Base-by-base conservation (phyloP, 108 stramenopile species). In the Cyclostephanos tholiformis region DNA sequence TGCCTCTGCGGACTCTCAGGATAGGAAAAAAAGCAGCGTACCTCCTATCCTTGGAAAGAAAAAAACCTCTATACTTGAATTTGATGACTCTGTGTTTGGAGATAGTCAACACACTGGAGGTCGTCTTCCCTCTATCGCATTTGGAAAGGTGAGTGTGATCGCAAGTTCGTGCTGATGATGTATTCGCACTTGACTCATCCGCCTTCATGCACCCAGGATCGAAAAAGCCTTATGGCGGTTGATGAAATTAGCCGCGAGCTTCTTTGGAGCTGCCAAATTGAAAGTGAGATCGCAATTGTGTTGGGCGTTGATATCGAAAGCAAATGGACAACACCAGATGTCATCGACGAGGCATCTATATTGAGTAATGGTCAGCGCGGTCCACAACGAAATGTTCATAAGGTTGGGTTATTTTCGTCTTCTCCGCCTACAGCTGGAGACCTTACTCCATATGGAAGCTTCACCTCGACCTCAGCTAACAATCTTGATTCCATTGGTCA, bases 201-300 rank as follows among this genome's bases (percentile, higher is more conserved):
- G 10, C 39, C 0, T 23, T 5, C 19, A 1, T 13, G 2, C 2
- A 30, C 20, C 38, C 57, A 88, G 51, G 87, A 89, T 65, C 91
- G 93, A 52, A 82, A 66, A 25, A 88, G 67, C 35, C 55, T 94
- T 22, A 74, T 76, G 30, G 90, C 88, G 10, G 69, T 87, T 7
- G 76, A 79, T 76, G 52, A 67, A 50, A 75, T 69, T 20, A 82
- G 67, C 30, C 67, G 74, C 61, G 67, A 71, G 46, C 22, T 87
- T 23, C 71, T 87, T 17, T 94, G 93, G 93, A 74, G 69, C 41
- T 63, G 75, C 20, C 74, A 79, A 53, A 85, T 90, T 32, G 79
- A 84, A 19, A 85, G 77, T 56, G 88, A 84, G 20, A 67, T 94
- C 26, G 84, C 91, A 26, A 80, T 88, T 20, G 89, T 94, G 8